Conservation (phyloP, 2,329 filamentous ascomycete species). For the Dothistroma septosporum region DNA sequence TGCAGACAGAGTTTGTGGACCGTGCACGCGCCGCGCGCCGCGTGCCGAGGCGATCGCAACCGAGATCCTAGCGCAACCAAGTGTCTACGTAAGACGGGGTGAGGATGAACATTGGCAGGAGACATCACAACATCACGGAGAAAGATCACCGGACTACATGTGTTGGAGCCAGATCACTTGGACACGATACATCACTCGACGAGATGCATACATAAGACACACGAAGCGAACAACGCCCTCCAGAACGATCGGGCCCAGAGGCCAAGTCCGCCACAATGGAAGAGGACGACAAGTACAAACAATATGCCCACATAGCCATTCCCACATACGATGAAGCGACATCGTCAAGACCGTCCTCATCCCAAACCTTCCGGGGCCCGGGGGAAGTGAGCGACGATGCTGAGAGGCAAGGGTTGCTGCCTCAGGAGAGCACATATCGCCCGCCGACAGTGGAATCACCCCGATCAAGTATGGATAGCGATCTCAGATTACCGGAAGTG, state of each 20-base stretch:
- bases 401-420: conserved; percentile 73
- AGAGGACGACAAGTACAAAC: conserved; percentile 22
- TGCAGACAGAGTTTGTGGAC: background rate
- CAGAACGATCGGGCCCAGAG: background rate
- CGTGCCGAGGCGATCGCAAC: background rate
- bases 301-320: conserved; percentile 55
- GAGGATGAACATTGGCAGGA: background rate
- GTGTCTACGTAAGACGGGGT: background rate
- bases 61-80: background rate
- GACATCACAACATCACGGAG: background rate
- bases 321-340: conserved; percentile 80
- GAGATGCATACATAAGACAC: background rate
- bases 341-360: conserved; percentile 54
- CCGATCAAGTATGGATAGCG: conserved; percentile 56
- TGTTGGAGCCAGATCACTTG: background rate
- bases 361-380: conserved; percentile 45
- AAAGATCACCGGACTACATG: background rate
- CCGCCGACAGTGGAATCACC: conserved; percentile 80
- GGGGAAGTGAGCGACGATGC: conserved; percentile 64
- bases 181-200: background rate
- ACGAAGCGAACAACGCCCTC: background rate
- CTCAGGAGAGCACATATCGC: conserved; percentile 58
- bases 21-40: background rate
- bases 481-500: conserved; percentile 50
- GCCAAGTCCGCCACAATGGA: conserved; percentile 8